Base-by-base conservation (phyloP, 2,329 filamentous ascomycete genomes). In the Dissoconium aciculare region DNA sequence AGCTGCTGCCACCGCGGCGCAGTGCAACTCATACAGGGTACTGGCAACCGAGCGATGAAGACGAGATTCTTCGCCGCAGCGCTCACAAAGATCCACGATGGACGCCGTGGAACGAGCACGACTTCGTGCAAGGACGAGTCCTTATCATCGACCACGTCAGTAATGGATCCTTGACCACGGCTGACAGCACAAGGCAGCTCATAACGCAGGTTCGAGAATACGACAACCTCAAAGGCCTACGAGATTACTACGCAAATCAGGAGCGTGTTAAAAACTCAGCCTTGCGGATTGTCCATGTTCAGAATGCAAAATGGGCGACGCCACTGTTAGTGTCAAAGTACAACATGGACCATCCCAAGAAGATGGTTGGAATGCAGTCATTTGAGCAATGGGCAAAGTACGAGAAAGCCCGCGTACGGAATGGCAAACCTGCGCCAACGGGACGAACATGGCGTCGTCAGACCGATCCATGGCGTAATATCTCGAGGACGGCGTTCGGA, bases 271-370 rank as follows among this genome's bases (percentile, higher is more conserved):
- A 48, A 11, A 48, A 54, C 33, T 51, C 55, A 17, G 51, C 53
- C 9, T 43, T 58, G 15, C 40, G 56, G 5, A 51, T 58, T 4
- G 46, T 45, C 26, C 66, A 69, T 37, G 60, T 68, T 3, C 66
- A 69, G 43, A 68, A 69, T 37, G 64, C 64, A 5, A 50, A 5
- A 10, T 67, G 64, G 63, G 65, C 65, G 1, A 59, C 56, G 17
- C 49, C 50, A 2, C 68, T 59, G 37, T 46, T 69, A 2, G 47
- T 67, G 17, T 50, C 56, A 15, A 69, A 67, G 39, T 69, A 64
- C 50, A 64, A 66, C 32, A 67, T 69, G 35, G 54, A 63, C 33
- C 54, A 62, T 27, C 42, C 46, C 9, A 55, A 54, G 32, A 60
- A 66, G 31, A 43, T 64, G 3, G 54, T 64, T 1, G 64, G 63